Evolutionary conservation across 257 asterid genomes (phyloP).

Genomic region (Jasminum sambac): DNA sequence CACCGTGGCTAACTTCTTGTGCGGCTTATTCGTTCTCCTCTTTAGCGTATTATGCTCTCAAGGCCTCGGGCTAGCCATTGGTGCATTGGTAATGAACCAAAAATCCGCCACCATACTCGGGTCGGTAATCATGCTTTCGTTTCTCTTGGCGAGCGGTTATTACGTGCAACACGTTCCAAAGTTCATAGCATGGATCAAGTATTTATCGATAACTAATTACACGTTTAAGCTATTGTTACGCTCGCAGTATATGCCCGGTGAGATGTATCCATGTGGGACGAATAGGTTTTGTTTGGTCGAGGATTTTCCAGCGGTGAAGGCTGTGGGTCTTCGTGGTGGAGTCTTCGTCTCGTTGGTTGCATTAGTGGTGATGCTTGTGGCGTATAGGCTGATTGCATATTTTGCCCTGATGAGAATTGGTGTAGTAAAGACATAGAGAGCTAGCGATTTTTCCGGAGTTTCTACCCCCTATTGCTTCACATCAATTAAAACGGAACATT

Average conservation of each 20-base stretch:
- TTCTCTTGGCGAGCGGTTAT: slow-evolving; percentile 49
- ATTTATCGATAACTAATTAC: slow-evolving; percentile 42
- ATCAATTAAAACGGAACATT: background rate
- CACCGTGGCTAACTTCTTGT: slow-evolving; percentile 30
- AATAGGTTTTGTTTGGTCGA: slow-evolving; percentile 42
- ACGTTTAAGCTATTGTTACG: slow-evolving; percentile 44
- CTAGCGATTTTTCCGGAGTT: background rate
- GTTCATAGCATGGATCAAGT: slow-evolving; percentile 54
- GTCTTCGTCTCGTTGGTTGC: slow-evolving; percentile 31
- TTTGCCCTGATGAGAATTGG: slow-evolving; percentile 56
- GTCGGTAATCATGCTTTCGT: slow-evolving; percentile 40
- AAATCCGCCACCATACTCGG: slow-evolving; percentile 45
- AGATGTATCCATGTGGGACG: slow-evolving; percentile 41
- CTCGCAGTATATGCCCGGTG: slow-evolving; percentile 42
- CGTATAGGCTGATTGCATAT: slow-evolving; percentile 50
- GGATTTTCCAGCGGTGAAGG: slow-evolving; percentile 42
- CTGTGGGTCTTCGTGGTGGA: slow-evolving; percentile 40
- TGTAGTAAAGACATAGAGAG: slow-evolving; percentile 36
- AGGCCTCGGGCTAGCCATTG: slow-evolving; percentile 63
- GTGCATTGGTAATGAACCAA: slow-evolving; percentile 49
- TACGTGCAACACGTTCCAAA: slow-evolving; percentile 48
- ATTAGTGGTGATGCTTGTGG: slow-evolving; percentile 51
- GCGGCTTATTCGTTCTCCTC: slow-evolving; percentile 32
- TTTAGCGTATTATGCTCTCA: slow-evolving; percentile 44
- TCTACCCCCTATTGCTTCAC: background rate